A percentile compares a stretch with the other conserved stretches of the same genome.
phyloP scores from a whole-genome alignment of 2,329 filamentous ascomycete species.

The Claviceps sp. region DNA sequence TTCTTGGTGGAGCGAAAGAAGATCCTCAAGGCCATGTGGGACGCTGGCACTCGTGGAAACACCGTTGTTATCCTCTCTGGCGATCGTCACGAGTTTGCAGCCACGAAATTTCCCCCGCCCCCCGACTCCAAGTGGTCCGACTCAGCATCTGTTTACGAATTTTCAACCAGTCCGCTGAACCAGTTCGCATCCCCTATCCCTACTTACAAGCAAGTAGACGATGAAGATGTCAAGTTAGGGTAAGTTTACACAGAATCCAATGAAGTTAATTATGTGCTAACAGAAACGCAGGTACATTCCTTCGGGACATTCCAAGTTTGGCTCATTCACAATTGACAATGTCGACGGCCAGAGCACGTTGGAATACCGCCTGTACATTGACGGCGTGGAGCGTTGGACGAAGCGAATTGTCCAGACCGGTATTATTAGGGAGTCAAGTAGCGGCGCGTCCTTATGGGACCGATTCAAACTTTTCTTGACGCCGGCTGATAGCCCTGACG shows the following conservation, averaged over 20 bases:
- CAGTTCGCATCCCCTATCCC: conserved; percentile 86
- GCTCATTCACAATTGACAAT: conserved; percentile 56
- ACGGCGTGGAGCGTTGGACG: conserved; percentile 69
- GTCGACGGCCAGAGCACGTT: conserved; percentile 54
- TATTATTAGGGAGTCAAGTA: conserved; percentile 15
- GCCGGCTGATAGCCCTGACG: neutral
- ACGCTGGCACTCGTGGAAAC: conserved; percentile 57
- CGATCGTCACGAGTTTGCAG: conserved; percentile 93
- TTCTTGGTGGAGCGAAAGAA: conserved; percentile 68
- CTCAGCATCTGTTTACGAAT: conserved; percentile 66
- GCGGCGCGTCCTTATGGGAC: conserved; percentile 33
- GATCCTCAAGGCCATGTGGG: conserved; percentile 88
- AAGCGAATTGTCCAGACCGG: conserved; percentile 35
- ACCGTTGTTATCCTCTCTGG: conserved; percentile 78
- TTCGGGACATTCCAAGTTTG: conserved; percentile 79
- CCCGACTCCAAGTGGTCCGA: conserved; percentile 47
- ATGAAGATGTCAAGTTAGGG: conserved; percentile 73
- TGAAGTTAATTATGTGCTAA: conserved; percentile 1
- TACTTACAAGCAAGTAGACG: conserved; percentile 70
- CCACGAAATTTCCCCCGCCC: conserved; percentile 62
- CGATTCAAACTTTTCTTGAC: conserved; percentile 18
- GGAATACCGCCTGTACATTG: conserved; percentile 69
- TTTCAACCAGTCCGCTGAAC: conserved; percentile 78
- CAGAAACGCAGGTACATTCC: conserved; percentile 50
- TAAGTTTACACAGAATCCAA: conserved; percentile 29